Base-by-base conservation (phyloP, 1,284 basidiomycete genomes). In the Sanguinoderma infundibulare region DNA sequence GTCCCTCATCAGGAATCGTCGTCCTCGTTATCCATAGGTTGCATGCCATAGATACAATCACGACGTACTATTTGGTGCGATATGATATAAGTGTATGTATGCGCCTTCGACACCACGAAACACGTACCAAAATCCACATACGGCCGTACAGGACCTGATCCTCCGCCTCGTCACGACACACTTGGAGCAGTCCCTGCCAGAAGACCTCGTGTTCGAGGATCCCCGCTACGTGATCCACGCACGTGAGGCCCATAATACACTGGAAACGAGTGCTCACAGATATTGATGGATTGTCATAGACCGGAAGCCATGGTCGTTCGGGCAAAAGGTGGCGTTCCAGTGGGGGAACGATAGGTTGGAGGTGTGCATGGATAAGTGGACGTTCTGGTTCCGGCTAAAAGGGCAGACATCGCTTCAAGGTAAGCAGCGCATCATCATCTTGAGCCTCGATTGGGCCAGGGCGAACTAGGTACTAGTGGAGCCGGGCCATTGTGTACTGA, bases 281-380 rank as follows among this genome's bases (percentile, higher is more conserved):
- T 36, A 42, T 34, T 35, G n/a, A 24, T 14, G 5, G 10, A 9
- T 34, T n/a, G 5, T 1, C n/a, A 34, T 20, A 74, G 72, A 55
- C 7, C 63, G 62, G 5, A 53, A 47, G 10, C 22, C 42, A 1
- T 73, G 72, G 72, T n/a, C 20, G 1, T 72, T 69, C 54, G 70
- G 70, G 6, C 55, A 68, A 51, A 62, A 55, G 15, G 53, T 73
- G 10, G 44, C 36, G 1, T 68, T 72, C 52, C 34, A 44, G 22
- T 73, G 71, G 71, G 73, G 73, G 22, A 59, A 66, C 7, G 62
- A 69, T 9, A 28, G 17, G 0, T 39, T 72, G 7, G 14, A 59
- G 8, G 59, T 68, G 0, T 65, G 66, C 46, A 58, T 63, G 14
- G 63, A 71, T 30, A 74, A 74, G 57, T 74, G 73, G 73, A 64